Base-by-base conservation (phyloP, 192 early-diverging fungal species). In the Thamnidium elegans region DNA sequence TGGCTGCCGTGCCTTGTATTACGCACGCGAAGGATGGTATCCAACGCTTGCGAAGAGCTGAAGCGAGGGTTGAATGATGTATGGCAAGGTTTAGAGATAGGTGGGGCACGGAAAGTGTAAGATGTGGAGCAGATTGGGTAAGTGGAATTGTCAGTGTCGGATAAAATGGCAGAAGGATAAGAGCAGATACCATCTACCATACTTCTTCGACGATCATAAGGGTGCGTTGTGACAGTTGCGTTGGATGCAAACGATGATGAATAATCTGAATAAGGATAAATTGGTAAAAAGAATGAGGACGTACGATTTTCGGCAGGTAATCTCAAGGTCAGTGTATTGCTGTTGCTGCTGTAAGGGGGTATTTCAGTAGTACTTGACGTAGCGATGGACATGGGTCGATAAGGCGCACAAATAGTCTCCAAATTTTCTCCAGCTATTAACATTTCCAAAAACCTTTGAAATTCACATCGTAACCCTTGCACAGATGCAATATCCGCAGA, bases 401-500 rank as follows among this genome's bases (percentile, higher is more conserved):
- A 70, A 58, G 68, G 68, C 17, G 60, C n/a, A 58, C 62, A 70
- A 15, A 70, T 26, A 9, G 45, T 50, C 19, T 62, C 43, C 34
- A 55, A 58, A 23, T 62, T 45, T 0, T 17, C 54, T 26, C 55
- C 54, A 45, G 20, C 43, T 13, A 62, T 8, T 36, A 70, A n/a
- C 44, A 70, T 32, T 30, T 70, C 67, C 44, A 89, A 77, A 4
- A 87, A 91, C 4, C 96, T 83, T 51, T 81, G 79, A 62, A 94
- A 92, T 75, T 98, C 96, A n/a, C 76, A 65, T 30, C 87, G 75
- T 51, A 98, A 69, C 11, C 94, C 94, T 32, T 84, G 81, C 5
- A 95, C 87, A 7, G 88, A 86, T 0, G 80, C 76, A 23, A 78
- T 82, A 74, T 96, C 94, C 2, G 92, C 92, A 20, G 90, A 92